Percentiles rank a stretch among this genome's conserved stretches.
phyloP scores from a whole-genome alignment of 1,284 basidiomycete genomes.

The Tetrapyrgos nigripes region DNA sequence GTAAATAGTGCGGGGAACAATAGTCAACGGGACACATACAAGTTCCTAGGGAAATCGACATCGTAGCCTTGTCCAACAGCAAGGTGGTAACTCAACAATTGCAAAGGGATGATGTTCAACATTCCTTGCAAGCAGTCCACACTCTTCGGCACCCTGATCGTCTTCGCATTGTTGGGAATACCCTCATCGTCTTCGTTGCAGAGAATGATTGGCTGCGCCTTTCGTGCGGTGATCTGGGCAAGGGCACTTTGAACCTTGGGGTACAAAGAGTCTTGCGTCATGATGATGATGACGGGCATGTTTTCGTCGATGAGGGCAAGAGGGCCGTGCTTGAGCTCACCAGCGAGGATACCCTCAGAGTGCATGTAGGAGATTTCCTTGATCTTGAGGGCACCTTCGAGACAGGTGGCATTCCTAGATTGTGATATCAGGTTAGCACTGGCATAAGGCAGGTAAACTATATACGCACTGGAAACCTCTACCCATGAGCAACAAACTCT shows the following conservation, averaged over 20 bases:
- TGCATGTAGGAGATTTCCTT: constrained; percentile 98
- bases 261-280: constrained; percentile 98
- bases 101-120: constrained; percentile 96
- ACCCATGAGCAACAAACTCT: constrained; percentile 96
- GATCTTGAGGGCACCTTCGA: constrained; percentile 99
- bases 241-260: constrained; percentile 98
- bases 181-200: constrained; percentile 94
- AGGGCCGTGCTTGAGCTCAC: constrained; percentile 98
- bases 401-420: constrained; percentile 86
- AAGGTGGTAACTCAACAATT: constrained; percentile 96
- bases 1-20: constrained; percentile 9
- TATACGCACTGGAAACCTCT: constrained; percentile 90
- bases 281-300: constrained; percentile 98
- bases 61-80: constrained; percentile 96
- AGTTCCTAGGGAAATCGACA: constrained; percentile 98
- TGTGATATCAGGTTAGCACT: background rate
- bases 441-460: background rate
- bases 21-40: constrained; percentile 56
- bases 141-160: constrained; percentile 92
- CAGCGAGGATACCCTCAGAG: constrained; percentile 93
- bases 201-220: constrained; percentile 94
- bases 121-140: constrained; percentile 96
- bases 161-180: constrained; percentile 79
- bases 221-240: constrained; percentile 95
- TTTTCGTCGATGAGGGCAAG: constrained; percentile 98